Evolutionary conservation across 208 protist species (phyloP), one percentile per base, ranked within the genome.

Genomic region (Acanthamoeba healyi): DNA sequence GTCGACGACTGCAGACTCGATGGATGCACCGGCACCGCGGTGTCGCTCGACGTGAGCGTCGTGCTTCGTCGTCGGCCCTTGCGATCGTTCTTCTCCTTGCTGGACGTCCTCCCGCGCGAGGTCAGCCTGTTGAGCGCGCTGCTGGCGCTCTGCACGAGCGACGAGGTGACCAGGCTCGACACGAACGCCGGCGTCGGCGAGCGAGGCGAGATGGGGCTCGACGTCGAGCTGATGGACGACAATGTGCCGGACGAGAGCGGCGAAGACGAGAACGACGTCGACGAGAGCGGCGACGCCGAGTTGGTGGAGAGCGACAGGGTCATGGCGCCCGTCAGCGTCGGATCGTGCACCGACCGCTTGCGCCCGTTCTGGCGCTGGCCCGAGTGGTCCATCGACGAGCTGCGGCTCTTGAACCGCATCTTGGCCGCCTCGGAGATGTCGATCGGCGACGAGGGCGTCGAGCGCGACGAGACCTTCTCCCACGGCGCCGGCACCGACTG

Each of bases 111-210:
- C 17, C 24, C 22, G 38, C 72, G 34, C 36, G 24, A 0, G 0
- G 72, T 32, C 9, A 81, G 32, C 17, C 72, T 34, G 19, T 9
- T 81, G 72, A 81, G 67, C 67, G 36, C 67, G 67, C 67, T 77
- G 67, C 67, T 81, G 38, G 72, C 72, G 22, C 9, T 32, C 4
- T 81, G 72, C 38, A 81, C 32, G 22, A 81, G 2, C 29, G 63
- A 32, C 3, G 54, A 61, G 4, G 54, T 26, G 54, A 61, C 22
- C 54, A 15, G 54, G 54, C 19, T 61, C 12, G 54, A 61, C 7
- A 49, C 44, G 56, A 63, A 63, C 0, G 56, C 34, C 9, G 29
- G 67, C n/a, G 22, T 40, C 15, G 10, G 17, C 34, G 0, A 1
- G 15, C 72, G 72, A 24, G 72, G 72, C 19, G 72, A 81, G 0